Base-by-base conservation (phyloP, 345 rosid genomes). In the Eucalyptus dawsonii region DNA sequence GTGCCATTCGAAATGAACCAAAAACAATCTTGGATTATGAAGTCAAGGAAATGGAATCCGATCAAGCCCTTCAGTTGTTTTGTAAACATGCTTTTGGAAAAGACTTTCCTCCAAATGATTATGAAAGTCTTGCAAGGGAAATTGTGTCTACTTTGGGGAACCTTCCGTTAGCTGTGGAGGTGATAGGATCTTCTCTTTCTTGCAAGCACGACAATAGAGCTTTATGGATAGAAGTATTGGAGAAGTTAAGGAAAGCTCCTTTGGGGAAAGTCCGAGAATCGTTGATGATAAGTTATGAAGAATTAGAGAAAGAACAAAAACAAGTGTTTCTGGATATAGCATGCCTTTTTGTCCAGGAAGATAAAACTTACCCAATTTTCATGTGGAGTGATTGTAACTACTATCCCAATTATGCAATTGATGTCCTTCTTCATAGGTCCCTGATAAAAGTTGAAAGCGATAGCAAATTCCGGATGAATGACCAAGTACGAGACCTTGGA, bases 291-390 rank as follows among this genome's bases (percentile, higher is more conserved):
- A 91, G 91, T 54, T 91, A 86, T 72, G 91, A 91, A 86, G 34
- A 89, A 24, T 88, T 91, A 50, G 90, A 86, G 19, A 83, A 81
- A 14, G 31, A 69, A 4, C 90, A 88, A 29, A 80, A 91, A 81
- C 49, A 22, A 34, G 54, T 91, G 47, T 89, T 91, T 80, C 92
- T 91, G 50, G 92, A 91, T 25, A 89, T 91, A 72, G 91, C 91
- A 10, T 89, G 92, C 72, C 90, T 91, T 80, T 91, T 91, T 76
- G 83, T 87, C 65, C 80, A 86, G 60, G 22, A 87, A 31, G 80
- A 81, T 15, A 62, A 37, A n/a, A 54, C 89, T 8, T 89, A 45
- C 65, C 88, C 83, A 25, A 47, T 80, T 54, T 88, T 76, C 58
- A 89, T 89, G 81, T 89, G 90, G 42, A 87, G 89, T 9, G 91